phyloP scores from a whole-genome alignment of 192 early-diverging fungal genomes.

The Chytriomyces hyalinus region DNA sequence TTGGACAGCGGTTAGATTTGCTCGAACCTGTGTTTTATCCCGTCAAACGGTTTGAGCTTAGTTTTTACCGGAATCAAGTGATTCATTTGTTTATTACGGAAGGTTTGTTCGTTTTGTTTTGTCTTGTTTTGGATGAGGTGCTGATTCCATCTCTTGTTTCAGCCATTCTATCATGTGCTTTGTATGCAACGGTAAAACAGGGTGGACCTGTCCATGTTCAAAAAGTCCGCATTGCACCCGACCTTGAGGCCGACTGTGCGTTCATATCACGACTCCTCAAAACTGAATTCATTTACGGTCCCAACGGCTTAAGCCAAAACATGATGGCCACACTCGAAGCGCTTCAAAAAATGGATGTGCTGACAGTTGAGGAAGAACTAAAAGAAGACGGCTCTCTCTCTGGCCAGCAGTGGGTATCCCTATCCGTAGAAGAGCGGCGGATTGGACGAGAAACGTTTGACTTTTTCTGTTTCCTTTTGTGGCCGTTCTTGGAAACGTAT shows the following conservation, averaged over 20 bases:
- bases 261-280: slow-evolving; percentile 80
- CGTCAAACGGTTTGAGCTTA: slow-evolving; percentile 79
- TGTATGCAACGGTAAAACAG: slow-evolving; percentile 79
- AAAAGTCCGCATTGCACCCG: slow-evolving; percentile 57
- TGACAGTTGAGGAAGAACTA: slow-evolving; percentile 46
- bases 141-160: slow-evolving; percentile 23
- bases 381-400: slow-evolving; percentile 15
- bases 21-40: slow-evolving; percentile 83
- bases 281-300: slow-evolving; percentile 80
- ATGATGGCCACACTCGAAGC: slow-evolving; percentile 63
- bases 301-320: slow-evolving; percentile 73
- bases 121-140: not conserved
- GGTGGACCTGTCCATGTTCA: slow-evolving; percentile 75
- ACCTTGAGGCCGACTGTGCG: slow-evolving; percentile 67
- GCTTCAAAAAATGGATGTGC: slow-evolving; percentile 54
- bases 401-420: slow-evolving; percentile 44
- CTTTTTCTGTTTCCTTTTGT: slow-evolving; percentile 82
- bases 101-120: slow-evolving; percentile 39
- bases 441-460: slow-evolving; percentile 65
- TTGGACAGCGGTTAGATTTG: slow-evolving; percentile 77
- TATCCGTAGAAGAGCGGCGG: slow-evolving; percentile 49
- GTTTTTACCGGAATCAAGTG: slow-evolving; percentile 86
- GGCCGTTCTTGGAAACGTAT: slow-evolving; percentile 90
- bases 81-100: slow-evolving; percentile 62
- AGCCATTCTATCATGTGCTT: slow-evolving; percentile 75